Conservation (phyloP, 192 early-diverging fungal species). For the Pecoramyces ruminantium region DNA sequence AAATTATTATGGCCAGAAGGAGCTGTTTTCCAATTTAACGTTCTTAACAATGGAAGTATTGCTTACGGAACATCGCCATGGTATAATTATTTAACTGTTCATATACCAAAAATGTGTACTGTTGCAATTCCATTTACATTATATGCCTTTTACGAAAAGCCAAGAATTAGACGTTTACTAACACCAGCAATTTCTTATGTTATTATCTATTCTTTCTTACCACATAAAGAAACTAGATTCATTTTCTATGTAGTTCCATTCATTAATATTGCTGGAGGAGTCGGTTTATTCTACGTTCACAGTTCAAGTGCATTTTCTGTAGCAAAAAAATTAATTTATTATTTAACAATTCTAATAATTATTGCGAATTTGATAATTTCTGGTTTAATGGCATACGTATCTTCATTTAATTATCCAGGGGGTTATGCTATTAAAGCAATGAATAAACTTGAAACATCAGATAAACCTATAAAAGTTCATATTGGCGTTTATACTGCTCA, state of each 20-base stretch:
- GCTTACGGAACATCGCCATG: constrained; percentile 60
- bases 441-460: constrained; percentile 20
- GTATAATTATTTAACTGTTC: constrained; percentile 47
- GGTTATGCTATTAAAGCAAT: constrained; percentile 53
- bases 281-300: constrained; percentile 21
- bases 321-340: neutral
- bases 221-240: constrained; percentile 95
- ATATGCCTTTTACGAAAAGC: constrained; percentile 21
- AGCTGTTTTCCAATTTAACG: constrained; percentile 59
- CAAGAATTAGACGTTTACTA: constrained; percentile 26
- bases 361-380: neutral
- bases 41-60: constrained; percentile 26
- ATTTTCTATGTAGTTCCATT: constrained; percentile 72
- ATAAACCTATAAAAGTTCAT: constrained; percentile 21
- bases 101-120: constrained; percentile 61
- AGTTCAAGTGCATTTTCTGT: constrained; percentile 6
- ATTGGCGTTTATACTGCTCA: constrained; percentile 60
- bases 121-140: constrained; percentile 49
- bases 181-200: constrained; percentile 39
- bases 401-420: constrained; percentile 76
- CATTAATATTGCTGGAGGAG: constrained; percentile 51
- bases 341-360: neutral
- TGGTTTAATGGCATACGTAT: constrained; percentile 16
- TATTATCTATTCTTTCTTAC: constrained; percentile 47
- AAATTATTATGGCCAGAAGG: constrained; percentile 52